Base-by-base conservation (phyloP, 2,329 filamentous ascomycete species). In the Colletotrichum destructivum region DNA sequence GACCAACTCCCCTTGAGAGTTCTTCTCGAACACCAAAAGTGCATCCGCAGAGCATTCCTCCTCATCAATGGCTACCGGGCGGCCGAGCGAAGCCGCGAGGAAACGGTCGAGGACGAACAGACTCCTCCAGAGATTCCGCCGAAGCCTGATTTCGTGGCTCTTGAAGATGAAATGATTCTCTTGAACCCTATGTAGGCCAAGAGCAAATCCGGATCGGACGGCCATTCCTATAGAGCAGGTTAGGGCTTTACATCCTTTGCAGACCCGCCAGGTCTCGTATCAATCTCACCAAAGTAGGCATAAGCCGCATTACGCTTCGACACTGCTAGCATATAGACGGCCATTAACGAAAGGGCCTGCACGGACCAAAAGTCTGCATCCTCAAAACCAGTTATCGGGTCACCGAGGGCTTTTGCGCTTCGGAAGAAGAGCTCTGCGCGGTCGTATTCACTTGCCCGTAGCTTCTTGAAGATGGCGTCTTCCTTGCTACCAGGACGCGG, bases 91-190 rank as follows among this genome's bases (percentile, higher is more conserved):
- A 31, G 89, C 88, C 1, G 90, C 87, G 1, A 92, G 82, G 62
- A 92, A 89, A 18, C 88, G 85, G 75, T 93, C 91, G 9, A 93
- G 83, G 16, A 93, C 83, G 70, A 91, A 92, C 0, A 93, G 79
- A 13, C 89, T 90, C 67, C 88, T 87, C 91, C 90, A 93, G 3
- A 92, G 79, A 60, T 89, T 91, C 38, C 86, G 85, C 44, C 90
- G 84, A 11, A 86, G 78, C 11, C 76, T 78, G 73, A 87, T 82
- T 62, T 89, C 83, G 13, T 84, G 80, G 0, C 77, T 76, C 9
- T 79, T 79, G 76, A 90, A 91, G 18, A 90, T 84, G 15, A 83
- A 79, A 80, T 89, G 86, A 3, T 87, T 88, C 74, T 92, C 89
- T 75, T 88, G 70, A 8, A 76, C 86, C 75, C 88, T 84, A 74